phyloP scores from a whole-genome alignment of 257 asterid species.

The Anisodus tanguticus region DNA sequence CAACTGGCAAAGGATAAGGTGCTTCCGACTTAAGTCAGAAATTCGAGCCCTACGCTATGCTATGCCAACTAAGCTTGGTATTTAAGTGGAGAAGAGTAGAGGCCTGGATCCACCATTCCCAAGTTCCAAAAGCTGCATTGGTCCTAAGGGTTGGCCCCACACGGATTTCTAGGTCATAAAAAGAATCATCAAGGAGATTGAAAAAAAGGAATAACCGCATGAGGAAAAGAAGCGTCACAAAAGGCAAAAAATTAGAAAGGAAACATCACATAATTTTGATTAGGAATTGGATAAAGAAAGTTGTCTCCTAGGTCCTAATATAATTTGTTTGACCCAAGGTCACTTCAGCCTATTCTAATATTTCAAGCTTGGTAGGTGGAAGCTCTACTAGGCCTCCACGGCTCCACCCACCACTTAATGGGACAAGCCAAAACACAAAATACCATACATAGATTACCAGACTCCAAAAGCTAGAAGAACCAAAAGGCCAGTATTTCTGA shows the following conservation, averaged over 20 bases:
- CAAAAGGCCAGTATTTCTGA: background rate
- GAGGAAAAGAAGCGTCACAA: conserved; percentile 20
- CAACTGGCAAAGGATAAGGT: background rate
- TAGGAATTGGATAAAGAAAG: background rate
- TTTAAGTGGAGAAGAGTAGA: background rate
- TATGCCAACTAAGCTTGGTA: background rate
- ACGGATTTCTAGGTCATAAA: conserved; percentile 5
- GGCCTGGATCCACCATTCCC: background rate
- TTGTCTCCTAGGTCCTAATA: background rate
- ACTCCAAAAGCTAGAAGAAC: conserved; percentile 9
- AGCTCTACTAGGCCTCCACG: background rate
- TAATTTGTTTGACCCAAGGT: conserved; percentile 11
- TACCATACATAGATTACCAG: background rate
- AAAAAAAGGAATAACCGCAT: conserved; percentile 13
- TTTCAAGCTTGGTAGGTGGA: conserved; percentile 17
- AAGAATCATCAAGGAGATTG: background rate
- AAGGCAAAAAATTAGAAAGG: conserved; percentile 8
- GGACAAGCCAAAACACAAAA: conserved; percentile 3
- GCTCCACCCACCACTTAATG: conserved; percentile 9
- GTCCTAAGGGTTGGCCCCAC: background rate
- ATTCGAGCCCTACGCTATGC: background rate
- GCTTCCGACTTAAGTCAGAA: background rate
- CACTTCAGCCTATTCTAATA: background rate
- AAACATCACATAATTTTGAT: conserved; percentile 4
- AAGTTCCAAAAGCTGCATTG: background rate